These are phyloP conservation scores for Chrysanthemum seticuspe DNA, from an alignment of 129 eudicot species.

Conservation along the genomic window DNA sequence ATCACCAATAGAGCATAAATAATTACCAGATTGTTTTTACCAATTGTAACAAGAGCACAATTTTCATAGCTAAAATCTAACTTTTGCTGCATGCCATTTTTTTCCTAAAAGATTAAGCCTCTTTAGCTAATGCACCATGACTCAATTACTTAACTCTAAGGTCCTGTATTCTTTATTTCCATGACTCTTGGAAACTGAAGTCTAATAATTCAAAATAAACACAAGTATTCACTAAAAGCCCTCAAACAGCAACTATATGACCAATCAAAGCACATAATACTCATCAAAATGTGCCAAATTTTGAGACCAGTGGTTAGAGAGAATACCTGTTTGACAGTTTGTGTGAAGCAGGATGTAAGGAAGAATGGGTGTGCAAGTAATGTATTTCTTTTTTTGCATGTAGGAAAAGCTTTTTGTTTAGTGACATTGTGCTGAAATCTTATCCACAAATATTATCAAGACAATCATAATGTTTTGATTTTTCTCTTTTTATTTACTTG, in stretches of 20 bases:
- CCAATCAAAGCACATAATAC: conserved; percentile 5
- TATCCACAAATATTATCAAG: conserved; percentile 70
- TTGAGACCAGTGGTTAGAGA: background rate
- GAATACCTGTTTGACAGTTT: conserved; percentile 28
- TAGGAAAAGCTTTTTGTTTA: conserved; percentile 32
- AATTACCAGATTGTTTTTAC: background rate
- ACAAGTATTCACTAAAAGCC: conserved; percentile 5
- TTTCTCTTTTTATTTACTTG: conserved; percentile 8
- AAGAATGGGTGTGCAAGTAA: conserved; percentile 29
- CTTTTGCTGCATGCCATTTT: background rate
- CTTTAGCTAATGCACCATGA: background rate
- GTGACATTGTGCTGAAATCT: conserved; percentile 45
- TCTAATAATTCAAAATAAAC: conserved; percentile 1
- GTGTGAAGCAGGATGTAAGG: conserved; percentile 34
- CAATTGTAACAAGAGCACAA: background rate
- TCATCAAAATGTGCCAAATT: conserved; percentile 13
- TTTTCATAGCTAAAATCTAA: conserved; percentile 5
- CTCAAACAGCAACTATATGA: too few species aligned
- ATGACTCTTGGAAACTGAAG: conserved; percentile 21
- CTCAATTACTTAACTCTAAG: conserved; percentile 1
- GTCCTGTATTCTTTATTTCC: conserved; percentile 17
- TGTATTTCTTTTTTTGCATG: conserved; percentile 39
- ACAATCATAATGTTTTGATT: conserved; percentile 23
- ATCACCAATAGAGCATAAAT: conserved; percentile 8
- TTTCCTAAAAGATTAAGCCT: background rate